Percentiles rank a stretch among this genome's conserved stretches.
Conservation (phyloP, 208 protist species). For the Porcisia hertigi region DNA sequence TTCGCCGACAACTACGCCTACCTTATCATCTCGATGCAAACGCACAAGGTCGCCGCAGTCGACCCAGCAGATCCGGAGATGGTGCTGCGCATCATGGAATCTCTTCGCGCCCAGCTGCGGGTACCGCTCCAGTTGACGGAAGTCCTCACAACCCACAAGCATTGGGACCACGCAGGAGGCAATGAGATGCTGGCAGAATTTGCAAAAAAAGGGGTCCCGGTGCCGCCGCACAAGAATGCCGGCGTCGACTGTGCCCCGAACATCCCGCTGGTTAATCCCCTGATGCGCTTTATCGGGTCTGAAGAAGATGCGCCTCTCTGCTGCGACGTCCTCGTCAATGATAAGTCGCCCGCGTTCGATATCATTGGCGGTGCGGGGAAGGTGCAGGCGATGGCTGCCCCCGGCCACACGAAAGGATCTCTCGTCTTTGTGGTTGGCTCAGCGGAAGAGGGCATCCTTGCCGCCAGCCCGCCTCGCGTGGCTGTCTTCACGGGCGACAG, state of each 20-base stretch:
- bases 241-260: slow-evolving; percentile 14
- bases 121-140: slow-evolving; percentile 61
- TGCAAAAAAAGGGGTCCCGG: slow-evolving; percentile 8
- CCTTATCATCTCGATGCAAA: slow-evolving; percentile 67
- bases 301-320: slow-evolving; percentile 57
- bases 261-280: slow-evolving; percentile 16
- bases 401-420: slow-evolving; percentile 84
- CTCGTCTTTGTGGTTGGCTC: slow-evolving; percentile 72
- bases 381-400: slow-evolving; percentile 64
- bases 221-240: slow-evolving; percentile 19
- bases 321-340: slow-evolving; percentile 54
- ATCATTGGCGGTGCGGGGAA: slow-evolving; percentile 50
- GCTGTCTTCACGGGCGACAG: slow-evolving; percentile 94
- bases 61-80: slow-evolving; percentile 78
- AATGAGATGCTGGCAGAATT: slow-evolving; percentile 69
- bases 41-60: slow-evolving; percentile 55
- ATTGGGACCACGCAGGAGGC: slow-evolving; percentile 95
- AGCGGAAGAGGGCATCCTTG: slow-evolving; percentile 34
- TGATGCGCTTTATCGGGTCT: slow-evolving; percentile 77
- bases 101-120: slow-evolving; percentile 38
- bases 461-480: slow-evolving; percentile 25
- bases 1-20: slow-evolving; percentile 93
- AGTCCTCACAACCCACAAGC: slow-evolving; percentile 95
- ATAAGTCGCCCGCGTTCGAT: slow-evolving; percentile 42
- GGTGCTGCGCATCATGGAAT: slow-evolving; percentile 49